These are phyloP conservation scores for Serendipita indica DNA, from an alignment of 768 basidiomycete species.

Conservation along the genomic window DNA sequence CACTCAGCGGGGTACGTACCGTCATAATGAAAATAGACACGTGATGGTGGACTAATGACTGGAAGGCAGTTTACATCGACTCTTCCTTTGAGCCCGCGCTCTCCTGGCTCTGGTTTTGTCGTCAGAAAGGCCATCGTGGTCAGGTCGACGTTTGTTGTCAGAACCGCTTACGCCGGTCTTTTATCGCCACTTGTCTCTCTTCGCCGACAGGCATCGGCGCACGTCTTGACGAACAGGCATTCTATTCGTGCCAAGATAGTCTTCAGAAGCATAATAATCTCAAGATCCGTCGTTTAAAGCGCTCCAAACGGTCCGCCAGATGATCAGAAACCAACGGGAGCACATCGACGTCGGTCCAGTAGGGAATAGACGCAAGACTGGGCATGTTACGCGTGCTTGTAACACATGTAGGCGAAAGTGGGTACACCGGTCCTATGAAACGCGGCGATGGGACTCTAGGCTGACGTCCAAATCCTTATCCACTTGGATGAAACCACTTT, in stretches of 20 bases:
- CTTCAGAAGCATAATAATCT: too few relatives aligned
- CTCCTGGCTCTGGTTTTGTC: neutral
- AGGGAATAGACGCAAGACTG: neutral
- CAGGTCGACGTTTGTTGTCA: too few relatives aligned
- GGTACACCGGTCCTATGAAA: neutral
- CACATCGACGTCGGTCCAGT: slow-evolving; percentile 5
- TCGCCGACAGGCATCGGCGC: too few relatives aligned
- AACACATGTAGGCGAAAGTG: slow-evolving; percentile 7
- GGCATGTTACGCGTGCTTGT: slow-evolving; percentile 3
- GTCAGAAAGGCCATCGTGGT: neutral
- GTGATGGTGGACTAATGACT: neutral
- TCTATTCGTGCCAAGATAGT: too few relatives aligned
- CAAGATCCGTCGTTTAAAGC: too few relatives aligned
- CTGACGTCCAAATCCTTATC: too few relatives aligned
- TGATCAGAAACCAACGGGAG: slow-evolving; percentile 5
- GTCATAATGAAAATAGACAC: neutral
- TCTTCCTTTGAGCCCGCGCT: neutral
- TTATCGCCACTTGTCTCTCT: too few relatives aligned
- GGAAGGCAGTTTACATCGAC: neutral
- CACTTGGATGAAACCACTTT: too few relatives aligned
- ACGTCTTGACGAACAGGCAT: too few relatives aligned
- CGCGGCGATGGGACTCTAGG: too few relatives aligned
- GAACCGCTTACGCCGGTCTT: too few relatives aligned
- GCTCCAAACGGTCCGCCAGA: too few relatives aligned
- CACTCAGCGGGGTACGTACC: neutral